Conservation (phyloP, 2,329 filamentous ascomycete genomes). For the Aspergillus brasiliensis region DNA sequence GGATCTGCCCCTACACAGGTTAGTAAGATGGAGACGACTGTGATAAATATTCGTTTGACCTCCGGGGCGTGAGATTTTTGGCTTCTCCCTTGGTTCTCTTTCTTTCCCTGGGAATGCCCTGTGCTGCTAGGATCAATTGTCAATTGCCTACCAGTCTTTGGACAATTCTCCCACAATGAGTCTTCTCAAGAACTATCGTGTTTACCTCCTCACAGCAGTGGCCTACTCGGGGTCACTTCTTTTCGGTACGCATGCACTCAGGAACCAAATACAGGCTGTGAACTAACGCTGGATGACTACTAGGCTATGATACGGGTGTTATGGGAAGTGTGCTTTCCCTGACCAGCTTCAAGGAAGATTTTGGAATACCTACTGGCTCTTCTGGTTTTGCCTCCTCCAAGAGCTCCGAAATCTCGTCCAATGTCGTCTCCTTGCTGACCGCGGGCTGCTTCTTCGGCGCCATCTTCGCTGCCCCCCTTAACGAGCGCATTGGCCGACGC, state of each 20-base stretch:
- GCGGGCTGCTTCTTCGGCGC: slow-evolving; percentile 44
- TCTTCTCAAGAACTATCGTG: slow-evolving; percentile 47
- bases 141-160: not conserved
- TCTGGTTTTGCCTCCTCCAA: slow-evolving; percentile 35
- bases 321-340: slow-evolving; percentile 46
- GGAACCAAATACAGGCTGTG: not conserved
- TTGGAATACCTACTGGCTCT: slow-evolving; percentile 37
- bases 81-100: not conserved
- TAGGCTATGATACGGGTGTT: slow-evolving; percentile 47
- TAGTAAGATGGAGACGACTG: not conserved
- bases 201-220: slow-evolving; percentile 48
- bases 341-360: slow-evolving; percentile 44
- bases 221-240: slow-evolving; percentile 49
- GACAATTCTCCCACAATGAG: slow-evolving; percentile 20
- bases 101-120: slow-evolving; percentile 6
- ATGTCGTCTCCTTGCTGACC: slow-evolving; percentile 42
- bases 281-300: not conserved
- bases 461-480: slow-evolving; percentile 38
- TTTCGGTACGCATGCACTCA: slow-evolving; percentile 37
- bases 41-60: not conserved
- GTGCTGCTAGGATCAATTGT: slow-evolving; percentile 3
- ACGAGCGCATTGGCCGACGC: slow-evolving; percentile 39
- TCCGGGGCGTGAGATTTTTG: not conserved
- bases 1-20: not conserved
- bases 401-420: slow-evolving; percentile 42